Base-by-base conservation (phyloP, 305 asterid species). In the Rubia balearica region DNA sequence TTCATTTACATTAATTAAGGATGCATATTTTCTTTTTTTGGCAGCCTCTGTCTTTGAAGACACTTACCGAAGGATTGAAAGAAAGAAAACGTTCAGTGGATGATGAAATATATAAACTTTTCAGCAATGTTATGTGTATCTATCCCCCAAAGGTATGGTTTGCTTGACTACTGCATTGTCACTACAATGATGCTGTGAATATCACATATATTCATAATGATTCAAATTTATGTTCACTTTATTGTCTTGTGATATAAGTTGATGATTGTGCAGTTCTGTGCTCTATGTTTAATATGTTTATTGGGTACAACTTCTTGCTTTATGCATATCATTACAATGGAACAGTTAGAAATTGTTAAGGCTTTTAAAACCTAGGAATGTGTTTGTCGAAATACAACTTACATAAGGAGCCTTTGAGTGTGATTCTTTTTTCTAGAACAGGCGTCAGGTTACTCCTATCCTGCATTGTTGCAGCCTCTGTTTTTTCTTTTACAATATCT, bases 21-120 rank as follows among this genome's bases (percentile, higher is more conserved):
- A 55, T 3, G 51, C 24, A 8, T 19, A 65, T 65, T 2, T 42
- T 41, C 55, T n/a, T 41, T 40, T 48, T 71, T 75, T 83, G 83
- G 70, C 98, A 94, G 98, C 99, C 98, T 75, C 88, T 94, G 72
- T 75, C 96, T 72, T 70, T 94, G 80, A 89, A 84, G 90, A 84
- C 79, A 57, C 96, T 94, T 71, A 81, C 96, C 10, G 98, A 94
- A 80, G 96, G 92, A 75, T 75, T 94, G 61, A 86, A 79, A 79
- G 72, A 84, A 71, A 80, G 82, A 40, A 89, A 89, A 73, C 91
- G 82, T 55, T 87, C 91, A 68, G 89, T 78, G 61, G 87, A 85
- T 67, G 88, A 84, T 82, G 95, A 85, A 10, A 84, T 91, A 74
- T 85, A 81, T 72, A 88, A 88, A 84, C 85, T 94, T 66, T 94